phyloP scores from a whole-genome alignment of 108 stramenopile species.

The Fragilaria radians region DNA sequence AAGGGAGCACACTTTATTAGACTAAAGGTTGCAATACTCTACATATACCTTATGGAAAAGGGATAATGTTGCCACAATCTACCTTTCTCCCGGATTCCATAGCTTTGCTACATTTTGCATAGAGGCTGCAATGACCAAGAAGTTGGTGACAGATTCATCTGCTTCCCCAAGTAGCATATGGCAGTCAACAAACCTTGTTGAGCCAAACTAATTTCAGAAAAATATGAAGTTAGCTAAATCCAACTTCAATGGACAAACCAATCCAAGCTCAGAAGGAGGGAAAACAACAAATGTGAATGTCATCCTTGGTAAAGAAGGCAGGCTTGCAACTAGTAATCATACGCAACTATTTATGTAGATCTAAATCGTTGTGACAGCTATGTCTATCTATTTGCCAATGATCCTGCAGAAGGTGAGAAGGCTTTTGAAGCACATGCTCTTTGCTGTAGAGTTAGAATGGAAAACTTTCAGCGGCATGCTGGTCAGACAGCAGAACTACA shows the following conservation, averaged over 20 bases:
- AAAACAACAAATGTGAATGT: too few species aligned
- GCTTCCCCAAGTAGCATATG: too few species aligned
- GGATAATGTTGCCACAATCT: conserved; percentile 16
- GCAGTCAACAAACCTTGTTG: too few species aligned
- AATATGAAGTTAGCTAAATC: too few species aligned
- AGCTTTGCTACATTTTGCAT: conserved; percentile 13
- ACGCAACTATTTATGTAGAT: conserved; percentile 34
- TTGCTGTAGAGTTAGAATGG: too few species aligned
- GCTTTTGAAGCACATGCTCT: conserved; percentile 3
- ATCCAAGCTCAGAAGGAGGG: too few species aligned
- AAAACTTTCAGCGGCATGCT: background rate
- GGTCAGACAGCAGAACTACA: conserved; percentile 7
- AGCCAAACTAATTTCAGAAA: too few species aligned
- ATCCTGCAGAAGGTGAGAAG: background rate
- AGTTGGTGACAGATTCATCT: too few species aligned
- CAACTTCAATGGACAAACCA: too few species aligned
- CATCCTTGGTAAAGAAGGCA: background rate
- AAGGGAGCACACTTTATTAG: too few species aligned
- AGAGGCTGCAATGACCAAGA: too few species aligned
- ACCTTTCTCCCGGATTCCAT: conserved; percentile 11
- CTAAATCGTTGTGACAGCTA: background rate
- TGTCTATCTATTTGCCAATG: background rate
- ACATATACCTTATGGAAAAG: conserved; percentile 5
- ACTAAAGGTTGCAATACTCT: too few species aligned
- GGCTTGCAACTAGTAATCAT: background rate